Evolutionary conservation across 768 basidiomycete genomes (phyloP).

Genomic region (Lenzites betulinus): DNA sequence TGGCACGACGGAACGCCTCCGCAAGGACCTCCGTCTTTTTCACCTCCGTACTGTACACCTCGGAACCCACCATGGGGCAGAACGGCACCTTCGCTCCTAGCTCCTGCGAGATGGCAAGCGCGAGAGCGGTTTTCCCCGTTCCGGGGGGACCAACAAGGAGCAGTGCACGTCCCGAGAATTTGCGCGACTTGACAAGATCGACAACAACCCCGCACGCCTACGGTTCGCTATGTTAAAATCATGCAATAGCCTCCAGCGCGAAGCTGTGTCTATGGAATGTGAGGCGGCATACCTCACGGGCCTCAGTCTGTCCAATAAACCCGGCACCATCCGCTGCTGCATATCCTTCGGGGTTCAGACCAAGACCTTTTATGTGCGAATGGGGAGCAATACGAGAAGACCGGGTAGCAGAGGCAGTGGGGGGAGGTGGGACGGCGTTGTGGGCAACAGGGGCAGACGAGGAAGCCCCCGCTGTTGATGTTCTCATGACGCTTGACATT

Average conservation of each 20-base stretch:
- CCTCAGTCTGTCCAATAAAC: constrained; percentile 88
- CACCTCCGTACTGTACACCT: constrained; percentile 95
- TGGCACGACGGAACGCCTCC: constrained; percentile 92
- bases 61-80: constrained; percentile 97
- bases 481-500: constrained; percentile 25
- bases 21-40: constrained; percentile 99
- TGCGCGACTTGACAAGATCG: constrained; percentile 86
- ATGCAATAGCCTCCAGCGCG: not conserved
- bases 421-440: constrained; percentile 72
- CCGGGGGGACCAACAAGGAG: constrained; percentile 94
- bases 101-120: constrained; percentile 93
- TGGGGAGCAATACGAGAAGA: constrained; percentile 87
- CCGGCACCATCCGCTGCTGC: constrained; percentile 76
- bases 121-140: constrained; percentile 97
- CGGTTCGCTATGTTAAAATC: not conserved
- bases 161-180: constrained; percentile 91
- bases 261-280: not conserved
- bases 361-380: constrained; percentile 96
- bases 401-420: constrained; percentile 58
- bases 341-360: constrained; percentile 80
- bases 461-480: constrained; percentile 24
- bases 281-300: constrained; percentile 71
- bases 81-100: constrained; percentile 95
- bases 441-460: constrained; percentile 46
- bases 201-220: constrained; percentile 92